A percentile compares a stretch with the other conserved stretches of the same genome.
These are phyloP conservation scores for Penicillium ucsense DNA, from an alignment of 495 filamentous ascomycete species.

Conservation along the genomic window DNA sequence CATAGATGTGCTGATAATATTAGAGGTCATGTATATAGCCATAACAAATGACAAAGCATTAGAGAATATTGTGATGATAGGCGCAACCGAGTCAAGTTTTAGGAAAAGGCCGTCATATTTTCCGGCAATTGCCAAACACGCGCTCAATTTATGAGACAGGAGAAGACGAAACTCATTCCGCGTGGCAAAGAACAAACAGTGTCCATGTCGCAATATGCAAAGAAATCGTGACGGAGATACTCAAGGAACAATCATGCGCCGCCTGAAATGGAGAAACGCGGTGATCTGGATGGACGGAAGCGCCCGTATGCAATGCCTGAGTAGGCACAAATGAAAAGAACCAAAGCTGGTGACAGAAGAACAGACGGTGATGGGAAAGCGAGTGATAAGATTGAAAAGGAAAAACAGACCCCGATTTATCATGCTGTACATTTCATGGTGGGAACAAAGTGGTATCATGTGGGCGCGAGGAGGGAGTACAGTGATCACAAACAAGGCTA, in stretches of 20 bases:
- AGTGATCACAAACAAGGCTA: background rate
- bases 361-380: background rate
- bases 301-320: no score
- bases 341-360: background rate
- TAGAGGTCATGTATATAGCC: constrained; percentile 4
- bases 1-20: constrained; percentile 1
- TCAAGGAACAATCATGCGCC: no score
- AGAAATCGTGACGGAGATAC: background rate
- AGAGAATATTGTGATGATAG: background rate
- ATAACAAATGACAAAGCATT: background rate
- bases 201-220: background rate
- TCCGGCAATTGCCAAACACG: background rate
- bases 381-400: constrained; percentile 1
- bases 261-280: no score
- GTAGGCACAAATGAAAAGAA: constrained; percentile 7
- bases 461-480: constrained; percentile 2
- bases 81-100: background rate
- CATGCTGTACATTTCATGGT: constrained; percentile 32
- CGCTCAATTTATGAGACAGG: background rate
- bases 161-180: background rate
- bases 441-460: constrained; percentile 41
- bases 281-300: no score
- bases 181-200: background rate
- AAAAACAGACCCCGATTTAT: constrained; percentile 30
- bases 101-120: background rate